Evolutionary conservation across 192 early-diverging fungal species (phyloP).

Genomic region (Kickxella alabastrina): DNA sequence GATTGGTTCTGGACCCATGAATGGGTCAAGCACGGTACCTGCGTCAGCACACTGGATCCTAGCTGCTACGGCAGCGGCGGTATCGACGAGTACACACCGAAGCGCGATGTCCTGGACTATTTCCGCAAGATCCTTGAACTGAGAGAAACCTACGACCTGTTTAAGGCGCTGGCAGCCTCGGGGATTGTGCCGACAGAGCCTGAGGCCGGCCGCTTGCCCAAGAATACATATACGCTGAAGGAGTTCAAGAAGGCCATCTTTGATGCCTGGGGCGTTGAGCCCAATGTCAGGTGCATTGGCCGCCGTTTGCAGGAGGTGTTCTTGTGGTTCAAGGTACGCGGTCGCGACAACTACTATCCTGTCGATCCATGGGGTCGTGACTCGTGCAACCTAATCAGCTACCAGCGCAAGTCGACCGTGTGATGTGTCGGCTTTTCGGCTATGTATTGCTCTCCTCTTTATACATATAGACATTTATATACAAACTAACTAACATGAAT

Average conservation of each 20-base stretch:
- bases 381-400: conserved; percentile 36
- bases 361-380: conserved; percentile 40
- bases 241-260: conserved; percentile 39
- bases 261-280: conserved; percentile 37
- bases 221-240: conserved; percentile 39
- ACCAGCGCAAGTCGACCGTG: conserved; percentile 26
- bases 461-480: too few relatives aligned
- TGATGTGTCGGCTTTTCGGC: too few relatives aligned
- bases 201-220: conserved; percentile 28
- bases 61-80: conserved; percentile 57
- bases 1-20: conserved; percentile 79
- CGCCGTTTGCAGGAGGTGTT: conserved; percentile 38
- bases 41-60: conserved; percentile 63
- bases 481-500: too few relatives aligned
- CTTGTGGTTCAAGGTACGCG: conserved; percentile 51
- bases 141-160: conserved; percentile 56
- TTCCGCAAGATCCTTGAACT: conserved; percentile 55
- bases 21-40: conserved; percentile 80
- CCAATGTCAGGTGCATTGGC: conserved; percentile 45
- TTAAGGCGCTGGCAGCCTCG: conserved; percentile 44
- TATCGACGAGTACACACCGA: conserved; percentile 22
- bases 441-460: too few relatives aligned
- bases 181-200: conserved; percentile 48
- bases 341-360: conserved; percentile 40
- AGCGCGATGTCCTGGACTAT: conserved; percentile 60